Base-by-base conservation (phyloP, 768 basidiomycete species). In the Phylloporus sp. region DNA sequence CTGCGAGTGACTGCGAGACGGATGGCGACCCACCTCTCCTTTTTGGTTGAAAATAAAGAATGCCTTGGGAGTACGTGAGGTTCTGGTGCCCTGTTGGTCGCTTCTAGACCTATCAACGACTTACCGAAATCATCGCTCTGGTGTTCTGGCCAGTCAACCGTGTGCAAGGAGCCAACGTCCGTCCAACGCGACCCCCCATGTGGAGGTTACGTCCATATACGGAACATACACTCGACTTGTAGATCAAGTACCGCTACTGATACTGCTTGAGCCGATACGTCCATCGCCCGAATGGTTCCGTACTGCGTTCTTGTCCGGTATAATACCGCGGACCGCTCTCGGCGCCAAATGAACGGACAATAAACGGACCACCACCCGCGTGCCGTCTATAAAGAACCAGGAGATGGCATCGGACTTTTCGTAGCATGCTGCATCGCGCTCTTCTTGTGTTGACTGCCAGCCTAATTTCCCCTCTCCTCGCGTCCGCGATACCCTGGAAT, bases 31-130 rank as follows among this genome's bases (percentile, higher is more conserved):
- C 50, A 94, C 95, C 82, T 98, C 97, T 70, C 97, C 97, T 72
- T 98, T 97, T 72, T 95, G 93, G 67, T 97, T 99, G 79, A 97
- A 97, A 52, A 97, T 92, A 72, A 98, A 97, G 82, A 97, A 97
- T 43, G 91, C 95, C 95, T 97, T 59, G 45, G 41, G n/a, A 55
- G 22, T 12, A 31, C 15, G 43, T 55, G 20, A 48, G 54, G 47
- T 40, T 48, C 15, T 31, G 13, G 31, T 36, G 12, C 26, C 29
- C 12, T 51, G 35, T 32, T 26, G 44, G n/a, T 34, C 39, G 22
- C 11, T 42, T 31, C 27, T 28, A 28, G 28, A n/a, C 18, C n/a
- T 43, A 26, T 43, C 27, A 22, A 22, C 16, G 44, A 57, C 77
- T 66, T 56, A 79, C 77, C 46, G 77, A 79, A 55, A 79, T 79